A percentile compares a stretch with the other conserved stretches of the same genome.
phyloP scores from a whole-genome alignment of 805 yeast genomes.

The Spathaspora sp. region DNA sequence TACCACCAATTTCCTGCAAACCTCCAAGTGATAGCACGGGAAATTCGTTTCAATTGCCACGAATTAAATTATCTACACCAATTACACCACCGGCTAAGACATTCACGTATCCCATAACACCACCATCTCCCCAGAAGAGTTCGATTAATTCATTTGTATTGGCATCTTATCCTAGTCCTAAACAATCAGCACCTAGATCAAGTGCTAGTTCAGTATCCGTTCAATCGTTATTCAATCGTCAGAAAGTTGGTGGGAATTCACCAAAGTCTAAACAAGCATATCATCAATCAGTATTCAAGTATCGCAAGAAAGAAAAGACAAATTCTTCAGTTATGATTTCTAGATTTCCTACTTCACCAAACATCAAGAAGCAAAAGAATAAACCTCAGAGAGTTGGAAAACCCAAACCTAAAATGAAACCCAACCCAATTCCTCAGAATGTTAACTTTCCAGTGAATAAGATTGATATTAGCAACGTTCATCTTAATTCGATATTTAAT shows the following conservation, averaged over 20 bases:
- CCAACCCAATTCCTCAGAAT: conserved; percentile 1
- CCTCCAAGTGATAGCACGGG: background rate
- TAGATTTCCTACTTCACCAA: background rate
- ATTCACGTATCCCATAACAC: background rate
- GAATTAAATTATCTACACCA: background rate
- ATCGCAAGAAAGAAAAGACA: background rate
- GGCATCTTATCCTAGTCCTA: background rate
- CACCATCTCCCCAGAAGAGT: background rate
- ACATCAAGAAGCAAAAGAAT: background rate
- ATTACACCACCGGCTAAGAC: background rate
- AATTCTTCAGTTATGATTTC: background rate
- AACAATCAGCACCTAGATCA: background rate
- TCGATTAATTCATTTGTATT: background rate
- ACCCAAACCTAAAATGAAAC: conserved; percentile 1
- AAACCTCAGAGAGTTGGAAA: background rate
- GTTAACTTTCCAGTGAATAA: conserved; percentile 12
- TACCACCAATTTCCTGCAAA: background rate
- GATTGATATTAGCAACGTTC: background rate
- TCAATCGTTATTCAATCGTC: background rate
- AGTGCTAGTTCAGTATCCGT: background rate
- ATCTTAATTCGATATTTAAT: conserved; percentile 11
- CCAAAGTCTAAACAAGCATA: background rate
- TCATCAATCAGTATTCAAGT: background rate
- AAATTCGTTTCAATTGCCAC: background rate
- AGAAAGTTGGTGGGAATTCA: background rate